Evolutionary conservation across 495 filamentous ascomycete species (phyloP).

Genomic region (Lasiosphaeria hispida): DNA sequence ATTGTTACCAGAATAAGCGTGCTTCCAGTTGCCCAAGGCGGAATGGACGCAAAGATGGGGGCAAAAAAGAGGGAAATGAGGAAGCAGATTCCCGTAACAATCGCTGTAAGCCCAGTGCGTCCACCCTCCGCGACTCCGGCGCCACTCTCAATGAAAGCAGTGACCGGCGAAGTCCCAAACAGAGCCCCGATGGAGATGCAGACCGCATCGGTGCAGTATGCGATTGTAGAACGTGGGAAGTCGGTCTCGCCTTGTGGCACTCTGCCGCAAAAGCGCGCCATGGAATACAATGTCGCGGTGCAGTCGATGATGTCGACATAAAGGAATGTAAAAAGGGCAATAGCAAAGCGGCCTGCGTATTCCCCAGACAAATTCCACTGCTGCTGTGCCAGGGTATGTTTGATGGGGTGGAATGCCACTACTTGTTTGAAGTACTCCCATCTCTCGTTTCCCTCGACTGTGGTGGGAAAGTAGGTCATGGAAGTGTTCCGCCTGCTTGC

Average conservation of each 20-base stretch:
- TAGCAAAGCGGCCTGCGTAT: constrained; percentile 59
- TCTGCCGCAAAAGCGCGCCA: constrained; percentile 73
- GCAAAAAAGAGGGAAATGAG: constrained; percentile 79
- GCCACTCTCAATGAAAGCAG: constrained; percentile 79
- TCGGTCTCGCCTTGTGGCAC: constrained; percentile 56
- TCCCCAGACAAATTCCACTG: constrained; percentile 60
- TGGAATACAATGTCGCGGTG: constrained; percentile 69
- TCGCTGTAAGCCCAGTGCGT: constrained; percentile 73
- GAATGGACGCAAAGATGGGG: constrained; percentile 78
- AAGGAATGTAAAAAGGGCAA: constrained; percentile 80
- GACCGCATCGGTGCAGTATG: constrained; percentile 62
- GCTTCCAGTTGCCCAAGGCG: constrained; percentile 80
- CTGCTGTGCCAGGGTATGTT: constrained; percentile 60
- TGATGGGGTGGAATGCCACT: constrained; percentile 73
- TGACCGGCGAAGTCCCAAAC: constrained; percentile 72
- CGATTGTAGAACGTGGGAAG: constrained; percentile 65
- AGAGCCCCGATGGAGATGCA: constrained; percentile 79
- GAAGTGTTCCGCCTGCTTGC: constrained; percentile 56
- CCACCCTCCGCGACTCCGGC: constrained; percentile 82
- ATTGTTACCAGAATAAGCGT: constrained; percentile 68
- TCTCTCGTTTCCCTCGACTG: constrained; percentile 56
- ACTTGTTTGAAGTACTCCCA: constrained; percentile 80
- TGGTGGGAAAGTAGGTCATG: constrained; percentile 78
- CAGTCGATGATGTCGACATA: constrained; percentile 79
- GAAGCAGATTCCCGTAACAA: constrained; percentile 71